Base-by-base conservation (phyloP, 345 rosid species). In the Murraya paniculata region DNA sequence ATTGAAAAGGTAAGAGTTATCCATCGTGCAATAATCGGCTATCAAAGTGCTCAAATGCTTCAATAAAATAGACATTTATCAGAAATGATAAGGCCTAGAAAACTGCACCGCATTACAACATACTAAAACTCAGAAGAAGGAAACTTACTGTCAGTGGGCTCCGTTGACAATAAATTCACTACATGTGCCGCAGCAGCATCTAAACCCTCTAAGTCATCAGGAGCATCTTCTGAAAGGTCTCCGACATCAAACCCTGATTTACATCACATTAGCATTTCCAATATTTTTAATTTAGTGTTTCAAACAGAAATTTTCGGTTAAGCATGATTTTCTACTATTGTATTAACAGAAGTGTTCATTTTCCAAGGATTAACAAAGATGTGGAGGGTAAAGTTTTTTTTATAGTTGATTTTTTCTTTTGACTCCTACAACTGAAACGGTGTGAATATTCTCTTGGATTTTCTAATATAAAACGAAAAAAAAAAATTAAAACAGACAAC, bases 121-220 rank as follows among this genome's bases (percentile, higher is more conserved):
- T 24, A 66, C 65, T 38, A 77, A 69, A 74, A 5, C 33, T 35
- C 64, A 70, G 66, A n/a, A 50, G 75, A 30, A 69, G 61, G 67
- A 85, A 81, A 90, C 98, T 78, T 90, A 96, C 99, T 90, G 80
- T 90, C 98, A 84, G 94, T 86, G 50, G 98, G 98, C 86, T 96
- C 99, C 6, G 94, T 89, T 8, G 98, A 90, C 85, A 96, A 82
- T 83, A 96, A 82, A 83, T 89, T 96, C 72, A 94, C 94, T 75
- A 92, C 99, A 89, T 96, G 98, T 68, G 94, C 90, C 68, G 97
- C 98, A 35, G 99, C 88, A 72, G 93, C 90, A 87, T 96, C 97
- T 88, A 96, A 77, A 55, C 98, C 98, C 85, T 89, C 94, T 41
- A 86, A 33, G 84, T 96, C 99, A 88, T 94, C 98, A 59, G 90